A percentile compares a stretch with the other conserved stretches of the same genome.
These are phyloP conservation scores for Echinochloa phyllopogon DNA, from an alignment of 176 grass and related monocot genomes.

Conservation along the genomic window DNA sequence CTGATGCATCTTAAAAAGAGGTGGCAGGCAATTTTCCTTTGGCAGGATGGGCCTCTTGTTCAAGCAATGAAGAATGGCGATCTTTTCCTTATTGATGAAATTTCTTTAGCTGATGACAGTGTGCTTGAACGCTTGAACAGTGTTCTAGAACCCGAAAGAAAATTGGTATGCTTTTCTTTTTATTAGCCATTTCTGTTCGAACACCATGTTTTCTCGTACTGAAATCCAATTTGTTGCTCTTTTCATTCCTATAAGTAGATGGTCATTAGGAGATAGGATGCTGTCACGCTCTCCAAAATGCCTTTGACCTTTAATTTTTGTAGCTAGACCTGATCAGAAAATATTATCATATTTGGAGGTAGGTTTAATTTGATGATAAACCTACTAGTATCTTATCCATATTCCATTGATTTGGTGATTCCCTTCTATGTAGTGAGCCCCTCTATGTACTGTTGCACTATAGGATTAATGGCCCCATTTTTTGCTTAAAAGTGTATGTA, in stretches of 20 bases:
- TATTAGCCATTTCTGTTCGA: constrained; percentile 23
- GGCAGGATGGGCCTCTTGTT: constrained; percentile 97
- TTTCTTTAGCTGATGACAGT: constrained; percentile 96
- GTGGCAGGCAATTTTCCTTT: constrained; percentile 85
- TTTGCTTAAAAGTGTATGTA: background rate
- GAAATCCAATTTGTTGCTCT: constrained; percentile 8
- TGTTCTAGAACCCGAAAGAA: constrained; percentile 96
- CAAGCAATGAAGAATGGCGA: constrained; percentile 94
- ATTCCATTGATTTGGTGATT: background rate
- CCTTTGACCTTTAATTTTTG: background rate
- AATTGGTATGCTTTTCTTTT: constrained; percentile 66
- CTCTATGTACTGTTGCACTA: background rate
- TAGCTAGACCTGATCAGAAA: background rate
- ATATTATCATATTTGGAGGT: constrained; percentile 2
- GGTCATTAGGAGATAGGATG: background rate
- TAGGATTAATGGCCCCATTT: background rate
- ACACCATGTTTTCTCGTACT: constrained; percentile 16
- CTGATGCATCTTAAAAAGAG: constrained; percentile 73
- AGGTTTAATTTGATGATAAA: background rate
- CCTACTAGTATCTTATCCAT: background rate
- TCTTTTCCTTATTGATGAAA: constrained; percentile 92
- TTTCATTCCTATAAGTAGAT: background rate
- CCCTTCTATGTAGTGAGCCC: background rate
- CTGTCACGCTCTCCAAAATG: background rate
- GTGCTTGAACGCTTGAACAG: constrained; percentile 98